phyloP scores from a whole-genome alignment of 2,329 filamentous ascomycete species.

The Sclerotinia sclerotiorum region DNA sequence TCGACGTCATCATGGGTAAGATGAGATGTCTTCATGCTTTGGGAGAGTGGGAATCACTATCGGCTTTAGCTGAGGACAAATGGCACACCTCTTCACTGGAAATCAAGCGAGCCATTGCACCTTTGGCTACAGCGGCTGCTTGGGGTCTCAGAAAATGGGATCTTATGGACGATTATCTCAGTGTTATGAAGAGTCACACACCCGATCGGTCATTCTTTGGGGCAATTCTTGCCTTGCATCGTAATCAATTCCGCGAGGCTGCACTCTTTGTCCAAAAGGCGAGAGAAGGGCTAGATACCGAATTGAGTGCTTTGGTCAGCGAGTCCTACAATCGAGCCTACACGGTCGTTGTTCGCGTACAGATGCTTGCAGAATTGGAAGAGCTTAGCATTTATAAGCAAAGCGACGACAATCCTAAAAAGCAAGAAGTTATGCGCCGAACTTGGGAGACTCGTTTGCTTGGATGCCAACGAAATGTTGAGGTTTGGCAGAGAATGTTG shows the following conservation, averaged over 20 bases:
- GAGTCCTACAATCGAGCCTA: conserved; percentile 98
- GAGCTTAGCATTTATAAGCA: conserved; percentile 99
- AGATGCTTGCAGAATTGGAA: conserved; percentile 98
- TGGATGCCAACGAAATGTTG: conserved; percentile 93
- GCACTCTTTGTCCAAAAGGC: conserved; percentile 87
- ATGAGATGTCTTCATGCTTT: conserved; percentile 98
- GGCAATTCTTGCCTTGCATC: conserved; percentile 89
- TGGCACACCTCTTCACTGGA: conserved; percentile 90
- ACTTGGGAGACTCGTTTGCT: conserved; percentile 96
- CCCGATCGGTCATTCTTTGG: conserved; percentile 97
- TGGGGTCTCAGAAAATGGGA: conserved; percentile 98
- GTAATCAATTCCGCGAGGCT: conserved; percentile 92
- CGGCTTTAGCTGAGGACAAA: conserved; percentile 83
- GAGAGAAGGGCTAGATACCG: conserved; percentile 89
- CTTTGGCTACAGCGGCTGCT: conserved; percentile 88
- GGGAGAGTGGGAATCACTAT: conserved; percentile 94
- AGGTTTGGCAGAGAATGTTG: conserved; percentile 98
- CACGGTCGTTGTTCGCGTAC: conserved; percentile 93
- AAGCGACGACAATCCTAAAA: conserved; percentile 72
- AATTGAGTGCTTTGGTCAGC: conserved; percentile 92
- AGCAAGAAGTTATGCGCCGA: conserved; percentile 84
- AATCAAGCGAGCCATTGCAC: conserved; percentile 86
- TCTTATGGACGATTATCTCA: conserved; percentile 94
- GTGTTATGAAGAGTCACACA: conserved; percentile 89
- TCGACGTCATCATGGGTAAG: conserved; percentile 98